Percentiles rank a stretch among this genome's conserved stretches.
phyloP scores from a whole-genome alignment of 1,284 basidiomycete species.

The Apiotrichum gamsii region DNA sequence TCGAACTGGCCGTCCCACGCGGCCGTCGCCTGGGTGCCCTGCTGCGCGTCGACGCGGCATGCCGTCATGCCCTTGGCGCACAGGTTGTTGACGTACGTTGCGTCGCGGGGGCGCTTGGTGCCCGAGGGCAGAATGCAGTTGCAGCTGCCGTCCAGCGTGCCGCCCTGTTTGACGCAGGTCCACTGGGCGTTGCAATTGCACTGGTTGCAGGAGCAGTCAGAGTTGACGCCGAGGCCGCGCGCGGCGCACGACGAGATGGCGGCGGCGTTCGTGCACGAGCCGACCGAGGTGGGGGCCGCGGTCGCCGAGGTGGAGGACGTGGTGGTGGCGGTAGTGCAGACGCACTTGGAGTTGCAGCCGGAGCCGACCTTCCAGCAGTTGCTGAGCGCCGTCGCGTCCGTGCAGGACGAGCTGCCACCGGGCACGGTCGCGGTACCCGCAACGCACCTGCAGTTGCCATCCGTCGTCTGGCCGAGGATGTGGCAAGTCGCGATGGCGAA shows the following conservation, averaged over 20 bases:
- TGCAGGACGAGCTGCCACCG: background rate
- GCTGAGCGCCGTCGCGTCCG: background rate
- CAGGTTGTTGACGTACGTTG: background rate
- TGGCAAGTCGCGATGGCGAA: background rate
- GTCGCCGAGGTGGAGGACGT: background rate
- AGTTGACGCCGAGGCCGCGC: constrained; percentile 6
- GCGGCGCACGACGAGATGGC: constrained; percentile 7
- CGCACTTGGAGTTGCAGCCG: constrained; percentile 8
- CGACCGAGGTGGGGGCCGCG: constrained; percentile 5
- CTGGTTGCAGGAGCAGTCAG: constrained; percentile 14
- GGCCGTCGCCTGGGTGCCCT: background rate
- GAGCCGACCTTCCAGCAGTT: constrained; percentile 6
- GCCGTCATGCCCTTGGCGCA: constrained; percentile 9
- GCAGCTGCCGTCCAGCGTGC: constrained; percentile 11
- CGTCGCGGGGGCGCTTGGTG: constrained; percentile 1
- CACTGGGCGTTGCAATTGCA: constrained; percentile 12
- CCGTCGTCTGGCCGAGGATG: background rate
- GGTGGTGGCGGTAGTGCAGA: background rate
- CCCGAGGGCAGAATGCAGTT: constrained; percentile 13
- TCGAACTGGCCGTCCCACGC: constrained; percentile 12
- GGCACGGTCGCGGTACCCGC: background rate
- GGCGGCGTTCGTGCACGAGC: constrained; percentile 10
- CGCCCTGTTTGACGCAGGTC: constrained; percentile 8
- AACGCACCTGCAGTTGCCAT: constrained; percentile 4
- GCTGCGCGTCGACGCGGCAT: constrained; percentile 4